phyloP scores from a whole-genome alignment of 1,284 basidiomycete genomes.

The Sanguinoderma infundibulare region DNA sequence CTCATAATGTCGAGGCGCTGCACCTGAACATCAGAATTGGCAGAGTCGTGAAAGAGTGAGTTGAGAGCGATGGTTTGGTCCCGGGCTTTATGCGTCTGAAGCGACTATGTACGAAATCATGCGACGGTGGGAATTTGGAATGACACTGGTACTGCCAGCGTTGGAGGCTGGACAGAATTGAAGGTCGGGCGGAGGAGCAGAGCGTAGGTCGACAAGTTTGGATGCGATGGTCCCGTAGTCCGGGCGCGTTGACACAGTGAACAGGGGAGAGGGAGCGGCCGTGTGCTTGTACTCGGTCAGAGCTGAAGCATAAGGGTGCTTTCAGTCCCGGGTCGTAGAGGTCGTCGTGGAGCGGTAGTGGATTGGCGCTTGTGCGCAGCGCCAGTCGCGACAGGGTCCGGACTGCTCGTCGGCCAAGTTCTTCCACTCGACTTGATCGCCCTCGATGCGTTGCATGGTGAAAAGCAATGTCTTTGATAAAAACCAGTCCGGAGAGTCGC shows the following conservation, averaged over 20 bases:
- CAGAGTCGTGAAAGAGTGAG: not conserved
- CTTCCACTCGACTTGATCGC: not conserved
- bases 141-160: not conserved
- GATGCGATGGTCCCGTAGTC: not conserved
- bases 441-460: not conserved
- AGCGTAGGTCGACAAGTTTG: not conserved
- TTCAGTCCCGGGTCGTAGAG: too few relatives aligned
- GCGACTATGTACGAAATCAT: too few relatives aligned
- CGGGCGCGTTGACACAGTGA: too few relatives aligned
- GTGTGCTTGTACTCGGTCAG: too few relatives aligned
- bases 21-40: not conserved
- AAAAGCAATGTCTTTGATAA: not conserved
- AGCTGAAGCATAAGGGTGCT: too few relatives aligned
- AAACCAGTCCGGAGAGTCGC: not conserved
- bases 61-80: not conserved
- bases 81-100: too few relatives aligned
- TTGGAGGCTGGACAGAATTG: not conserved
- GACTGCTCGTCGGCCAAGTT: too few relatives aligned
- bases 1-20: constrained; percentile 8
- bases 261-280: too few relatives aligned
- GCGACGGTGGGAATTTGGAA: not conserved
- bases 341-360: not conserved
- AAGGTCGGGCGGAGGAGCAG: not conserved
- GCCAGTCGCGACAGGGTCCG: too few relatives aligned
- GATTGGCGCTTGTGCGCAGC: not conserved